Base-by-base conservation (phyloP, 352 stramenopile genomes). In the Chrysophaeum taylorii region DNA sequence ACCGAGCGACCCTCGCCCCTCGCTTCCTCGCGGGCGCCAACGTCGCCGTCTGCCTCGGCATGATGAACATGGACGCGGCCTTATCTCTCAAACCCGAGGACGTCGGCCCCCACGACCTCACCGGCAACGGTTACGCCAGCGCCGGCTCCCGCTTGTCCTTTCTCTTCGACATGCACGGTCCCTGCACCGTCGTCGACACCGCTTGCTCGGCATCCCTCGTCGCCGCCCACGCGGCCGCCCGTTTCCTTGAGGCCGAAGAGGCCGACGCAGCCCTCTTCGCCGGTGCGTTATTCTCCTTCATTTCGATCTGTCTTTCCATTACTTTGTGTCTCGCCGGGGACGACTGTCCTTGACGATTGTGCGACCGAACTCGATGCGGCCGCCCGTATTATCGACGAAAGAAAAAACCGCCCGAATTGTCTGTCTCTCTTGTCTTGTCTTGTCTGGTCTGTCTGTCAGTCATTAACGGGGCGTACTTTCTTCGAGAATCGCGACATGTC, bases 61-160 rank as follows among this genome's bases (percentile, higher is more conserved):
- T 66, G 57, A 66, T 66, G 57, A 35, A 16, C 57, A 45, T 45
- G 33, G 57, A 66, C 36, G 36, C 31, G 33, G 57, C 45, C 2
- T 2, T 45, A 23, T 31, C 16, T 23, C 23, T 66, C 2, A 16
- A 15, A 4, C 4, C 27, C 12, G 9, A 2, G 2, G 2, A 42
- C 15, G 57, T 45, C 12, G 57, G 57, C 12, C 57, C 57, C 12
- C 57, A 66, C 35, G 33, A 66, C 5, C 57, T 66, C 57, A 66
- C 57, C 33, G 57, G 57, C 21, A 66, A 66, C 36, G 57, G 57
- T 23, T 66, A 66, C 36, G 57, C 57, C 33, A 23, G 33, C 31
- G 31, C 33, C 9, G 57, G 33, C 16, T 43, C 31, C 21, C 31
- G 57, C 23, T 25, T 66, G 4, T 43, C 31, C 12, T 66, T 66